These are phyloP conservation scores for Yarrowia sp. DNA, from an alignment of 805 yeast species.

Conservation along the genomic window DNA sequence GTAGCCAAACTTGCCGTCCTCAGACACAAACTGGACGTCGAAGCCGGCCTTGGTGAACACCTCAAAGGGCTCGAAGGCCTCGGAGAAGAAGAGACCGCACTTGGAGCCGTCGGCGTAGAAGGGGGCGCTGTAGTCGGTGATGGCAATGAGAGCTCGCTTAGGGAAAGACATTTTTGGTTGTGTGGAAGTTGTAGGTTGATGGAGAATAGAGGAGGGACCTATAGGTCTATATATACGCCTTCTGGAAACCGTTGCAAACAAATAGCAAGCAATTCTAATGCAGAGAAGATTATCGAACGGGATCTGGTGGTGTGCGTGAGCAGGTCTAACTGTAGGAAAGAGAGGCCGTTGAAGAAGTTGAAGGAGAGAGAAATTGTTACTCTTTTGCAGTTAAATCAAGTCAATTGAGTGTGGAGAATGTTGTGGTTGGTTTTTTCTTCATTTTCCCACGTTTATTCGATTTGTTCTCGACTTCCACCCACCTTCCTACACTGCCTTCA, in stretches of 20 bases:
- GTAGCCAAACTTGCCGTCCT: conserved; percentile 62
- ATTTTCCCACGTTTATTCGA: not conserved
- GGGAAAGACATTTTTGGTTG: conserved; percentile 29
- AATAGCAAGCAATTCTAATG: conserved; percentile 22
- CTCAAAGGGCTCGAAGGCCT: conserved; percentile 66
- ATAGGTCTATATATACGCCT: not conserved
- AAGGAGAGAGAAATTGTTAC: not conserved
- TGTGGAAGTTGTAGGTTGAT: not conserved
- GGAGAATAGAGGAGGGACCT: not conserved
- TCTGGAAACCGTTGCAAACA: not conserved
- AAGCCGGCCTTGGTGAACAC: conserved; percentile 57
- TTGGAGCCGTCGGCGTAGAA: conserved; percentile 65
- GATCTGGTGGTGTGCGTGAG: not conserved
- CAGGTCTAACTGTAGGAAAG: not conserved
- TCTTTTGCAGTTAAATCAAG: not conserved
- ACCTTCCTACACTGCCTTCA: no score
- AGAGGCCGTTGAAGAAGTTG: no score
- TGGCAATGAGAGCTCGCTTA: conserved; percentile 42
- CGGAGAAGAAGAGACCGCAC: conserved; percentile 67
- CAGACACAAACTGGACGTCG: conserved; percentile 64
- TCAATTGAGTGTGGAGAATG: not conserved
- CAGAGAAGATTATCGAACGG: conserved; percentile 18
- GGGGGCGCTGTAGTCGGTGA: conserved; percentile 44
- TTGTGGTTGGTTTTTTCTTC: not conserved
- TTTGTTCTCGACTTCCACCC: no score